Base-by-base conservation (phyloP, 2,329 filamentous ascomycete genomes). In the Calonectria hawksworthii region DNA sequence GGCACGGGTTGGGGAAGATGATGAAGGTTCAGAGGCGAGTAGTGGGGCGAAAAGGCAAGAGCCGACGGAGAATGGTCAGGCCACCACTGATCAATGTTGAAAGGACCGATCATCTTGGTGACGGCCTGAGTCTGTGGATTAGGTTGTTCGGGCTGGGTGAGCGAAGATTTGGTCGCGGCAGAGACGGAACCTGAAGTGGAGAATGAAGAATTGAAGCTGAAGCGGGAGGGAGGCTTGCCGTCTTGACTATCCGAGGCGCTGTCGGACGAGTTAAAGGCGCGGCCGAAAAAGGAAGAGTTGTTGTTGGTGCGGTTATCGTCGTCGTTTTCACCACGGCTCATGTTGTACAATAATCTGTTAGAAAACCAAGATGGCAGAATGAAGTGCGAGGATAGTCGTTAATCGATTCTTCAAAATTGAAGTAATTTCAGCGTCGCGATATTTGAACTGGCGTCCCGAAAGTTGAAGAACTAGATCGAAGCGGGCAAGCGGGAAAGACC, bases 1-100 rank as follows among this genome's bases (percentile, higher is more conserved):
- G 90, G 89, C 0, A 84, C 79, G 2, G 90, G 90, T 74, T 87
- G 89, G 10, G 83, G 86, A 10, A 91, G 84, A 72, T 86, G 80
- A 59, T 84, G 84, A 23, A 91, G 86, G 47, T 79, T 77, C 7
- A 79, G 50, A 10, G 83, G 84, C 21, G 83, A 83, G 76, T 85
- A 84, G 76, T 85, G 83, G 13, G 76, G 69, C 26, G 78, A 80
- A 21, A 82, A 76, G 18, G 78, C 76, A 38, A 84, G 52, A 16
- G 80, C 78, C 16, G 78, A 69, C 66, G 83, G 75, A 56, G 78
- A 73, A 36, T 59, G 72, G 34, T 78, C 71, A 30, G 73, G 71
- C 73, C 77, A 74, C 32, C 63, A 68, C n/a, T 77, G 52, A 36
- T 79, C 74, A 32, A 78, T 63, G 10, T 76, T 74, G 54, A 79